Evolutionary conservation across 257 asterid genomes (phyloP), one percentile per base, ranked within the genome.

Genomic region (Thymus mandschuricus): DNA sequence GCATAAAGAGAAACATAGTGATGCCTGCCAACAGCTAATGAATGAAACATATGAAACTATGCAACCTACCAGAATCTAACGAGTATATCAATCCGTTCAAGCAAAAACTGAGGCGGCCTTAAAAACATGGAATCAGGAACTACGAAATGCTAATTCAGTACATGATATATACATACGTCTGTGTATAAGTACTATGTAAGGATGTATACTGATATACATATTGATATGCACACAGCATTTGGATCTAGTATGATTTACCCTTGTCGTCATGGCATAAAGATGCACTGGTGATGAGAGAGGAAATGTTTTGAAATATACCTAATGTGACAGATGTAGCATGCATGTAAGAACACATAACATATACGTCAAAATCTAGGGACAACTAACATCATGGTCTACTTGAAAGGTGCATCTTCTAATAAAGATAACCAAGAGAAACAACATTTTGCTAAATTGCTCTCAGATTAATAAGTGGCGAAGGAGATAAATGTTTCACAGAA

Each of bases 31-130:
- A 67, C 59, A 5, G 54, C 44, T 49, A 60, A 72, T 57, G 15
- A 44, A 62, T 66, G 27, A 79, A 64, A n/a, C 33, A 38, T 45
- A 72, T 15, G 21, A 74, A 21, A 78, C n/a, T 11, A 43, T 21
- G 60, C 13, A 78, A 51, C 34, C 51, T 50, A 28, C 30, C 54
- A 58, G 44, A 13, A 69, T 13, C 66, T 12, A 67, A 38, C 28
- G 55, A 62, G 33, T 4, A 76, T 6, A 60, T 60, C 51, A 66
- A 50, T 6, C 29, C 11, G 51, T 38, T 64, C 59, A 11, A 50
- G 60, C 46, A 58, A 71, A 57, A 27, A 10, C 3, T 38, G 10
- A 71, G 73, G 64, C 12, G 50, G 28, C 66, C 64, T 33, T 49
- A 52, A 52, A 29, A 21, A 0, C 21, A 21, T 0, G 21, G 21